These are phyloP conservation scores for Globisporangium splendens DNA, from an alignment of 352 stramenopile species.

Conservation along the genomic window DNA sequence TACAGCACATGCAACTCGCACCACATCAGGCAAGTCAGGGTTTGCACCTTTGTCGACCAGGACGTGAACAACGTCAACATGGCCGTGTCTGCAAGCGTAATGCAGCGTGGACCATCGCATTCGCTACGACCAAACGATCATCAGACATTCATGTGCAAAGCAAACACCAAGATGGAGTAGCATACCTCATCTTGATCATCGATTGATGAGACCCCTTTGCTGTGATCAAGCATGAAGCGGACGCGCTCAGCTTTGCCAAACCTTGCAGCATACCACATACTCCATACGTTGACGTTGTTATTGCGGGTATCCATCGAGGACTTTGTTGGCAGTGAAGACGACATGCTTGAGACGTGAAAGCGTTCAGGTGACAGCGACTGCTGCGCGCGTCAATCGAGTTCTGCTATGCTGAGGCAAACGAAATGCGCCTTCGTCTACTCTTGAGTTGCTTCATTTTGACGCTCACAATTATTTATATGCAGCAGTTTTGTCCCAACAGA, in stretches of 20 bases:
- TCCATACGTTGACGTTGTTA: slow-evolving; percentile 40
- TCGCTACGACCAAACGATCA: slow-evolving; percentile 16
- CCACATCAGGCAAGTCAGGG: slow-evolving; percentile 41
- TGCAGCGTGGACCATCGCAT: slow-evolving; percentile 63
- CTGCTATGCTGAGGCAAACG: no score
- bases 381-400: not conserved
- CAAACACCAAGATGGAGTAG: no score
- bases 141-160: no score
- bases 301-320: not conserved
- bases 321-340: not conserved
- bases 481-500: not conserved
- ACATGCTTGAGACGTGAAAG: not conserved
- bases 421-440: no score
- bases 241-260: slow-evolving; percentile 52
- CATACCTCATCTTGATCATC: slow-evolving; percentile 55
- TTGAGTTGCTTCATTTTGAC: slow-evolving; percentile 2
- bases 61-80: slow-evolving; percentile 40
- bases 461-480: not conserved
- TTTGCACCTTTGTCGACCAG: slow-evolving; percentile 45
- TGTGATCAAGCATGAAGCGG: slow-evolving; percentile 43
- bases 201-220: slow-evolving; percentile 29
- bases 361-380: not conserved
- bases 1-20: slow-evolving; percentile 11
- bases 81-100: slow-evolving; percentile 52
- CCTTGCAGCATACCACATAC: slow-evolving; percentile 70